Percentiles rank a stretch among this genome's conserved stretches.
Evolutionary conservation across 345 rosid species (phyloP).

Genomic region (Populus ilicifolia): DNA sequence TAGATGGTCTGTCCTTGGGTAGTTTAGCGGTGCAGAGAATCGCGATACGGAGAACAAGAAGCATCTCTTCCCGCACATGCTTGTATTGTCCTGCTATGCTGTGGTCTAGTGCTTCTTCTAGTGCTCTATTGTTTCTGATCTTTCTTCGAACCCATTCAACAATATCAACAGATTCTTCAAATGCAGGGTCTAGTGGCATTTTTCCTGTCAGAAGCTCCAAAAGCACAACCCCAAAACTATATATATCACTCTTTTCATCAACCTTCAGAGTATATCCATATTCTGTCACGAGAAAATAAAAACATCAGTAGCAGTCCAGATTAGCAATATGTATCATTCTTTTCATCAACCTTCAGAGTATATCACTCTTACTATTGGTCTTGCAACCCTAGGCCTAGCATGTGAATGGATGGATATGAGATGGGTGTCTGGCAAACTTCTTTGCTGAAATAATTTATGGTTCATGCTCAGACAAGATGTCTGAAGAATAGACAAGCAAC

Average conservation of each 20-base stretch:
- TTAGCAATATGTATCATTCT: constrained; percentile 43
- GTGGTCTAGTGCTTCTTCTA: constrained; percentile 58
- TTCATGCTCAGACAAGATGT: neutral
- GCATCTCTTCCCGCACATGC: constrained; percentile 83
- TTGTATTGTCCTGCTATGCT: constrained; percentile 73
- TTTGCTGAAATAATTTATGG: neutral
- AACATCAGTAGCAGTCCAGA: constrained; percentile 54
- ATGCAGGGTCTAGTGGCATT: constrained; percentile 71
- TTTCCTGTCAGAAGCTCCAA: constrained; percentile 77
- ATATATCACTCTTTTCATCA: constrained; percentile 84
- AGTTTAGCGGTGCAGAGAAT: constrained; percentile 75
- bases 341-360: no score
- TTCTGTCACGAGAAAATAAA: constrained; percentile 37
- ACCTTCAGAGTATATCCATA: constrained; percentile 84
- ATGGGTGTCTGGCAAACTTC: neutral
- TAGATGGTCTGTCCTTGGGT: constrained; percentile 81
- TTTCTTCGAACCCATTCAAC: constrained; percentile 68
- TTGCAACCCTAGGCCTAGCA: neutral
- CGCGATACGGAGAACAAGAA: constrained; percentile 60
- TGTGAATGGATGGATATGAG: neutral
- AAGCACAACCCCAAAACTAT: constrained; percentile 76
- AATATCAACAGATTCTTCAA: constrained; percentile 62
- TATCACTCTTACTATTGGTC: neutral
- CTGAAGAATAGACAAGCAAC: constrained; percentile 55
- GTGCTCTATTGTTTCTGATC: constrained; percentile 44